These are phyloP conservation scores for Zygotorulaspora sp. DNA, from an alignment of 805 yeast species.

Conservation along the genomic window DNA sequence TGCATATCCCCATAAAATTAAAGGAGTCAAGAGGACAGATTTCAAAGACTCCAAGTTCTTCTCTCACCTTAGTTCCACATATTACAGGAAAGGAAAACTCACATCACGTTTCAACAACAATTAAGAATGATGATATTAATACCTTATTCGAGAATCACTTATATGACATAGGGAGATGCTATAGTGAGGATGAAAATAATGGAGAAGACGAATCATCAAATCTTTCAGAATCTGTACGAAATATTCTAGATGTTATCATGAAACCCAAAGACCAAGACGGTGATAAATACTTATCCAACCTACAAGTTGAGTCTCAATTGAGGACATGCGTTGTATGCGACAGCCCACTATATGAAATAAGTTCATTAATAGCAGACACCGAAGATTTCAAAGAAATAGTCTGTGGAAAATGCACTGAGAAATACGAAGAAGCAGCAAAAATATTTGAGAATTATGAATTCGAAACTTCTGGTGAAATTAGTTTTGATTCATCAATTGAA, in stretches of 20 bases:
- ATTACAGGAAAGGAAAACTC: slow-evolving; percentile 7
- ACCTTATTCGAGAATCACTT: slow-evolving; percentile 2
- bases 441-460: slow-evolving; percentile 39
- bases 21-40: slow-evolving; percentile 4
- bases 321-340: slow-evolving; percentile 63
- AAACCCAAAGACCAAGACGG: slow-evolving; percentile 11
- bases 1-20: slow-evolving; percentile 26
- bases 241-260: slow-evolving; percentile 20
- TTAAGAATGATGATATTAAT: slow-evolving; percentile 6
- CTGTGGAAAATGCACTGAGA: slow-evolving; percentile 56
- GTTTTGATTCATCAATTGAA: slow-evolving; percentile 14
- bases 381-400: slow-evolving; percentile 49
- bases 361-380: slow-evolving; percentile 28
- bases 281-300: slow-evolving; percentile 24
- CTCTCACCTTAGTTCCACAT: slow-evolving; percentile 16
- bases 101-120: slow-evolving; percentile 3
- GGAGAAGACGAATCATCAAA: slow-evolving; percentile 3
- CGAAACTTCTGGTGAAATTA: slow-evolving; percentile 26
- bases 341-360: slow-evolving; percentile 59
- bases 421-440: slow-evolving; percentile 48
- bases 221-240: slow-evolving; percentile 12
- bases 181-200: slow-evolving; percentile 1
- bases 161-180: slow-evolving; percentile 1
- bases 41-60: slow-evolving; percentile 9
- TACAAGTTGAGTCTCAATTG: slow-evolving; percentile 21